phyloP scores from a whole-genome alignment of 2,329 filamentous ascomycete genomes.

The Sporothrix globosa region DNA sequence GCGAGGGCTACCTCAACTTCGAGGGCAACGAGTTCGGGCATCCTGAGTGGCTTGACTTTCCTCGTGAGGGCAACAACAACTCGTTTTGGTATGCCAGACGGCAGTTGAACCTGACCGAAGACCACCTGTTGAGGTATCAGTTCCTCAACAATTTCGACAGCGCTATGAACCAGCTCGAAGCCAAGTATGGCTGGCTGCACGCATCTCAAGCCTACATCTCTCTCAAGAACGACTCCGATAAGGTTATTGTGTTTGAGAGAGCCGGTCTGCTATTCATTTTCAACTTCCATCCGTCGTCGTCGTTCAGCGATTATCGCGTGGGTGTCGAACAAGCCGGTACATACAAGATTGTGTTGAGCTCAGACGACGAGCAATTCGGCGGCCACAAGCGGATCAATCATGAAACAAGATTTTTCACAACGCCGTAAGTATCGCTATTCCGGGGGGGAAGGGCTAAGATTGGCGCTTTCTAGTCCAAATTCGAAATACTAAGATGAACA shows the following conservation, averaged over 20 bases:
- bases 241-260: constrained; percentile 93
- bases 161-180: constrained; percentile 85
- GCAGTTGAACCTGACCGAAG: constrained; percentile 90
- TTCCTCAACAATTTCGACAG: constrained; percentile 94
- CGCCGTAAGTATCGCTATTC: constrained; percentile 50
- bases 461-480: not conserved
- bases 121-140: constrained; percentile 80
- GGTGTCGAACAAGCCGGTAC: constrained; percentile 83
- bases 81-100: constrained; percentile 93
- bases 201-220: constrained; percentile 86
- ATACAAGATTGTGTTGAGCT: constrained; percentile 83
- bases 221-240: constrained; percentile 90
- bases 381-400: constrained; percentile 78
- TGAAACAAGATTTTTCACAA: constrained; percentile 88
- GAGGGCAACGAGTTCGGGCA: constrained; percentile 99
- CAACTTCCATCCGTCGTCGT: constrained; percentile 87
- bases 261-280: constrained; percentile 90
- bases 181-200: constrained; percentile 89
- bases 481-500: constrained; percentile 26
- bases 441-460: not conserved
- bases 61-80: constrained; percentile 87
- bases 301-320: constrained; percentile 89
- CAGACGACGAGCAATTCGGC: constrained; percentile 75
- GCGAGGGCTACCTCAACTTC: constrained; percentile 97
- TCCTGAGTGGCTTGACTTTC: constrained; percentile 98